A percentile compares a stretch with the other conserved stretches of the same genome.
These are phyloP conservation scores for Acanthamoeba royreba DNA, from an alignment of 208 protist genomes.

Conservation along the genomic window DNA sequence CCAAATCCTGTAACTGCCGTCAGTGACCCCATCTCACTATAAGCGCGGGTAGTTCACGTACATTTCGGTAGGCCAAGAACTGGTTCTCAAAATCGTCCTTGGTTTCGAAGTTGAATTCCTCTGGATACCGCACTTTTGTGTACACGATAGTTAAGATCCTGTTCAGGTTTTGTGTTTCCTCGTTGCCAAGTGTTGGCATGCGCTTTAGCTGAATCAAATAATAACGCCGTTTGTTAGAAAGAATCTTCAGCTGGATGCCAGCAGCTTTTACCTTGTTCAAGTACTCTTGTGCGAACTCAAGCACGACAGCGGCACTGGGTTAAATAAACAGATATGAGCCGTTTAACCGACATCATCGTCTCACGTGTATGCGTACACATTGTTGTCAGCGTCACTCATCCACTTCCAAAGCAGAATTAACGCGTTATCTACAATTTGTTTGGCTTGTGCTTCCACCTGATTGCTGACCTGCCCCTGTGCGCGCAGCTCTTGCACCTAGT, in stretches of 20 bases:
- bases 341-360: neutral
- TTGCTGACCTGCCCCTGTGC: neutral
- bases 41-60: neutral
- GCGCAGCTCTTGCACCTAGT: constrained; percentile 17
- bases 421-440: constrained; percentile 44
- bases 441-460: neutral
- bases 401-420: constrained; percentile 31
- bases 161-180: constrained; percentile 32
- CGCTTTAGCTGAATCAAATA: neutral
- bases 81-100: constrained; percentile 39
- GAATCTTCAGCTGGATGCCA: neutral
- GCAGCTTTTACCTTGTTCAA: neutral
- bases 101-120: constrained; percentile 24
- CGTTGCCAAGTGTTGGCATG: neutral
- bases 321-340: neutral
- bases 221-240: neutral
- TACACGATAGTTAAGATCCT: neutral
- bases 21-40: neutral
- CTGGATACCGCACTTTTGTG: neutral
- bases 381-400: constrained; percentile 19
- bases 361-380: neutral
- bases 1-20: neutral
- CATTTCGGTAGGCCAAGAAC: neutral
- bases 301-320: neutral
- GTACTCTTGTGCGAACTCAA: constrained; percentile 14